A percentile compares a stretch with the other conserved stretches of the same genome.
phyloP scores from a whole-genome alignment of 2,329 filamentous ascomycete species.

The Aschersonia sp. region DNA sequence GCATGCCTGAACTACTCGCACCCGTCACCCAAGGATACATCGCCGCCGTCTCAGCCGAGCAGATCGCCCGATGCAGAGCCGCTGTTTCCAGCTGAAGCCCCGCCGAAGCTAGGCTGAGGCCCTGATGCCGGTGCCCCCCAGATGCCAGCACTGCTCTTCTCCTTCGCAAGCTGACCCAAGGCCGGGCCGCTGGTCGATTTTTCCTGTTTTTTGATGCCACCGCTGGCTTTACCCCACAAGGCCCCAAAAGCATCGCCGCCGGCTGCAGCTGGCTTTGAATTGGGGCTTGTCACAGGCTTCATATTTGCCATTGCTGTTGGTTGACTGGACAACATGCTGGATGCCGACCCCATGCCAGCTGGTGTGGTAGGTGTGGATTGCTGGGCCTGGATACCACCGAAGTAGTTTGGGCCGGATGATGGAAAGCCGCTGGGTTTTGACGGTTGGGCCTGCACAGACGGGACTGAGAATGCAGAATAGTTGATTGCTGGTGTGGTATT shows the following conservation, averaged over 20 bases:
- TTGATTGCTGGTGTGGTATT: conserved; percentile 43
- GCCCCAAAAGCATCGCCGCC: conserved; percentile 81
- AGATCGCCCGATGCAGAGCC: conserved; percentile 32
- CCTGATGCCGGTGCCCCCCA: conserved; percentile 60
- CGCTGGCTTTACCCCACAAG: conserved; percentile 65
- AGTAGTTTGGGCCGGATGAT: conserved; percentile 81
- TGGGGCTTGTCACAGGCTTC: conserved; percentile 31
- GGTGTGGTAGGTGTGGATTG: conserved; percentile 14
- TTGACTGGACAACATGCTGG: conserved; percentile 20
- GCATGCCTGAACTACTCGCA: too few species aligned
- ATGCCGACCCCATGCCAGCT: conserved; percentile 12
- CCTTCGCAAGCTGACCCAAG: conserved; percentile 90
- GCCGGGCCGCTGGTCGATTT: conserved; percentile 54
- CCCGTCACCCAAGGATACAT: not conserved
- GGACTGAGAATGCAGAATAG: conserved; percentile 44
- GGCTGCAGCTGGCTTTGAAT: conserved; percentile 37
- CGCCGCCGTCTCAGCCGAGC: conserved; percentile 21
- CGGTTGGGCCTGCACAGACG: conserved; percentile 24
- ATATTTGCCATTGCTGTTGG: conserved; percentile 26
- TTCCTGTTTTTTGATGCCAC: conserved; percentile 58
- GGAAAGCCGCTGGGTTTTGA: conserved; percentile 54
- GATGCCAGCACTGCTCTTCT: conserved; percentile 87
- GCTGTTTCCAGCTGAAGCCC: conserved; percentile 12
- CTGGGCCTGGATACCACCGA: conserved; percentile 57
- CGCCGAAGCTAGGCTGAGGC: conserved; percentile 14